Percentiles rank a stretch among this genome's conserved stretches.
Conservation (phyloP, 805 yeast species). For the Alloascoidea africana region DNA sequence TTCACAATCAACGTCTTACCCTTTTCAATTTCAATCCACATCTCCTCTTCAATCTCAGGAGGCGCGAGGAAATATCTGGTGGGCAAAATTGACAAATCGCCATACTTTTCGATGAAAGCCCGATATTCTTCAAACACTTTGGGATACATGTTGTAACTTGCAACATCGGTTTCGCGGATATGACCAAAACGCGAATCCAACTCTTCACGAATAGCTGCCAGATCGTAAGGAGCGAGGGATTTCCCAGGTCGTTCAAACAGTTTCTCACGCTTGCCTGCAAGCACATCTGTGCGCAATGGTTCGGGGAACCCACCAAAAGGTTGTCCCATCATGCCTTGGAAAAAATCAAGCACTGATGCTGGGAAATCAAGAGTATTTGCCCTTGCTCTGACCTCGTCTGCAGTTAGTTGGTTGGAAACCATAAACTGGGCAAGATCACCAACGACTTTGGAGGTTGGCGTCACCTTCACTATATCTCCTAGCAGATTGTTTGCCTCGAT, state of each 20-base stretch:
- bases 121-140: conserved; percentile 87
- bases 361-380: conserved; percentile 96
- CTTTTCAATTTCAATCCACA: conserved; percentile 77
- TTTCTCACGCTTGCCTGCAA: conserved; percentile 86
- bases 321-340: conserved; percentile 98
- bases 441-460: conserved; percentile 99
- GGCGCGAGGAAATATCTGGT: conserved; percentile 83
- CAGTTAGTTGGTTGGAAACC: conserved; percentile 85
- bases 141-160: conserved; percentile 96
- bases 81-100: conserved; percentile 90
- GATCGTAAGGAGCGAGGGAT: conserved; percentile 71
- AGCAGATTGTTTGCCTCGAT: conserved; percentile 78
- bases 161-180: conserved; percentile 77
- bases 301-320: conserved; percentile 99
- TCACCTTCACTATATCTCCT: conserved; percentile 96
- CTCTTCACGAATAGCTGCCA: conserved; percentile 56
- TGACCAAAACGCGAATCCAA: conserved; percentile 64
- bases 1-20: conserved; percentile 90
- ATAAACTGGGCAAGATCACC: conserved; percentile 99
- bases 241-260: conserved; percentile 87
- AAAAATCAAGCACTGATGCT: conserved; percentile 93
- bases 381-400: conserved; percentile 74
- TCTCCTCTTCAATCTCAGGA: conserved; percentile 77
- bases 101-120: conserved; percentile 59
- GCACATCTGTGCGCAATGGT: conserved; percentile 85